A percentile compares a stretch with the other conserved stretches of the same genome.
Conservation (phyloP, 2,329 filamentous ascomycete species). For the Pseudogymnoascus destructans region DNA sequence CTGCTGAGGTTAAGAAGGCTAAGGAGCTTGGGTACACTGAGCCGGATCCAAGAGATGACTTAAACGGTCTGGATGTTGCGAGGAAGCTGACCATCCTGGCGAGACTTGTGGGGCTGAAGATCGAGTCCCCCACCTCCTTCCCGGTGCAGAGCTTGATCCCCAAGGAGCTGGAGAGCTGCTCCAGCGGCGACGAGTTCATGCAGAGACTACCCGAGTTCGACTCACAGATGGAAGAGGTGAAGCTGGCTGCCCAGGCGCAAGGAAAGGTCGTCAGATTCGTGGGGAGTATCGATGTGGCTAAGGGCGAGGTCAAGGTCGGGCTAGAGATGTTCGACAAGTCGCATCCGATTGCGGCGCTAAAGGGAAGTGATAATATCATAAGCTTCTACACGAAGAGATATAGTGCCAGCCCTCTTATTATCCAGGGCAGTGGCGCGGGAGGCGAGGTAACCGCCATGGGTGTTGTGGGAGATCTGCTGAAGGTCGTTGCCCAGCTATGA, state of each 20-base stretch:
- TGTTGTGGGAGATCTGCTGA: slow-evolving; percentile 84
- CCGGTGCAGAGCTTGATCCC: slow-evolving; percentile 91
- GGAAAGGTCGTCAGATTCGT: slow-evolving; percentile 92
- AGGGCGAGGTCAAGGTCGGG: slow-evolving; percentile 76
- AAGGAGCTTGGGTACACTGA: slow-evolving; percentile 89
- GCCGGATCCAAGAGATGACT: slow-evolving; percentile 72
- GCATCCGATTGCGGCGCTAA: slow-evolving; percentile 84
- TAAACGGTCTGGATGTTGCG: slow-evolving; percentile 85
- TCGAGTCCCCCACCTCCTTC: slow-evolving; percentile 77
- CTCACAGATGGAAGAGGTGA: slow-evolving; percentile 75
- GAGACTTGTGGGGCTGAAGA: slow-evolving; percentile 65
- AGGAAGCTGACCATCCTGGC: slow-evolving; percentile 92
- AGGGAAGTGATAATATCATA: slow-evolving; percentile 98
- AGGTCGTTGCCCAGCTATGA: slow-evolving; percentile 62
- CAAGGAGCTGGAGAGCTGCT: slow-evolving; percentile 63
- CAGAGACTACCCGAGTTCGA: slow-evolving; percentile 70
- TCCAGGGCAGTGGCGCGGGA: slow-evolving; percentile 88
- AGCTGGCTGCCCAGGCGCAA: slow-evolving; percentile 69
- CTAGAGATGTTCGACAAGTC: slow-evolving; percentile 78
- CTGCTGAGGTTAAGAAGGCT: slow-evolving; percentile 79
- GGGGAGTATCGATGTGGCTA: slow-evolving; percentile 77
- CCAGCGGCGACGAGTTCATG: slow-evolving; percentile 77
- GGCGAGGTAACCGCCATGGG: slow-evolving; percentile 97
- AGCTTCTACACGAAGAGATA: slow-evolving; percentile 97
- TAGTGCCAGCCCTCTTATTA: slow-evolving; percentile 76